Evolutionary conservation across 2,329 filamentous ascomycete genomes (phyloP).

Genomic region (Knufia fluminis): DNA sequence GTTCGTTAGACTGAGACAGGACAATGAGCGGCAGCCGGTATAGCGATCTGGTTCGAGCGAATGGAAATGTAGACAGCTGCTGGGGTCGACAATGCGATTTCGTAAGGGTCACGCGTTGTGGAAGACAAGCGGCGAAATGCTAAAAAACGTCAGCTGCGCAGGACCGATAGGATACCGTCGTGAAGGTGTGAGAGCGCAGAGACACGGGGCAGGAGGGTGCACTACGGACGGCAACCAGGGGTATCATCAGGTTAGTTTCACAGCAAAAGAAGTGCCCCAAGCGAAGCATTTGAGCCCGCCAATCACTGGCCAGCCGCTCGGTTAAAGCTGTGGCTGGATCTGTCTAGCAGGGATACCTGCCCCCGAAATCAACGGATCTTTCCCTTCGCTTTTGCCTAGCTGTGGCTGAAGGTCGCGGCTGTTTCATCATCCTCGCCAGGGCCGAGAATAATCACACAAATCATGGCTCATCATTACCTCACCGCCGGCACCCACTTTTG

Average conservation of each 20-base stretch:
- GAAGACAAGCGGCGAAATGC: not conserved
- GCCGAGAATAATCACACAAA: not conserved
- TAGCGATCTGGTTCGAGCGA: not conserved
- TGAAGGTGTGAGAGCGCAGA: not conserved
- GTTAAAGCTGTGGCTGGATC: not conserved
- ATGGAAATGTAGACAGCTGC: not conserved
- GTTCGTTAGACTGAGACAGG: not conserved
- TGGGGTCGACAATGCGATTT: not conserved
- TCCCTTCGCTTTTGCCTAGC: not conserved
- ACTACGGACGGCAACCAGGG: not conserved
- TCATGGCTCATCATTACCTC: not conserved
- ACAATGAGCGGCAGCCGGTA: not conserved
- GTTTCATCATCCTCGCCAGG: not conserved
- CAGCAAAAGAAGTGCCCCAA: not conserved
- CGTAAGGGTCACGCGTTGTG: not conserved
- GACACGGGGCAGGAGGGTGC: not conserved
- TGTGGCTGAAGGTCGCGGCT: conserved; percentile 5
- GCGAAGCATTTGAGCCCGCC: not conserved
- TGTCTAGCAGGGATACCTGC: not conserved
- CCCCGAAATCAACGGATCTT: too few species aligned
- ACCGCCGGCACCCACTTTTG: conserved; percentile 5
- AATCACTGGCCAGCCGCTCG: not conserved
- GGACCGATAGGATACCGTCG: not conserved
- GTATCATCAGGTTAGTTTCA: not conserved
- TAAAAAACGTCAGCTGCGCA: not conserved